Percentiles rank a stretch among this genome's conserved stretches.
Evolutionary conservation across 2,329 filamentous ascomycete species (phyloP).

Genomic region (Akanthomyces muscarius): DNA sequence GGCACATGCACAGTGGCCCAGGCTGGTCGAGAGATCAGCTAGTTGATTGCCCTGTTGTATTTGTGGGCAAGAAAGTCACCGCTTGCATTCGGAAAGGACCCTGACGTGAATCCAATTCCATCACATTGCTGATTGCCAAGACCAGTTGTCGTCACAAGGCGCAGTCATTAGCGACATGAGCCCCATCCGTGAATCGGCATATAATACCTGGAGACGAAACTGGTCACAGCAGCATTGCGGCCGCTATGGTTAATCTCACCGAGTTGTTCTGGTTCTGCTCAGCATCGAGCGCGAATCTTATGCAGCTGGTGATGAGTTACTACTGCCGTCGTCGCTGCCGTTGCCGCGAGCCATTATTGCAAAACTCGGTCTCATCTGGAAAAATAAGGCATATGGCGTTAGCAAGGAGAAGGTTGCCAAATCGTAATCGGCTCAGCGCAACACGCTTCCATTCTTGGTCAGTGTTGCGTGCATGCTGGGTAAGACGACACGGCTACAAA

Average conservation of each 20-base stretch:
- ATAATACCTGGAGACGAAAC: background rate
- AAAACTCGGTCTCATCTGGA: no score
- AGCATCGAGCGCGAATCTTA: background rate
- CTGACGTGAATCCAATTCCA: background rate
- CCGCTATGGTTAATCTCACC: background rate
- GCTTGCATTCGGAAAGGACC: background rate
- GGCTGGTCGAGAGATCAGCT: background rate
- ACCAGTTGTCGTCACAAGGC: background rate
- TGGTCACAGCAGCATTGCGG: background rate
- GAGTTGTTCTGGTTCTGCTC: background rate
- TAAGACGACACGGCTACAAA: background rate
- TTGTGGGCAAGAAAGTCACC: background rate
- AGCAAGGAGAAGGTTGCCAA: background rate
- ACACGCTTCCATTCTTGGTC: background rate
- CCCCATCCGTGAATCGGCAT: background rate
- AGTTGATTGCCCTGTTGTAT: background rate
- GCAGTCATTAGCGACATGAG: background rate
- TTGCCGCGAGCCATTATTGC: no score
- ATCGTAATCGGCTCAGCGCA: background rate
- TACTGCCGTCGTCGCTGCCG: no score
- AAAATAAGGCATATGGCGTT: background rate
- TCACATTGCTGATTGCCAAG: slow-evolving; percentile 1
- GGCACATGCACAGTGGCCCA: background rate
- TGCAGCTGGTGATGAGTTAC: background rate
- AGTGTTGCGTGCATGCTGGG: background rate